These are phyloP conservation scores for Ganoderma leucocontextum DNA, from an alignment of 1,284 basidiomycete genomes.

Conservation along the genomic window DNA sequence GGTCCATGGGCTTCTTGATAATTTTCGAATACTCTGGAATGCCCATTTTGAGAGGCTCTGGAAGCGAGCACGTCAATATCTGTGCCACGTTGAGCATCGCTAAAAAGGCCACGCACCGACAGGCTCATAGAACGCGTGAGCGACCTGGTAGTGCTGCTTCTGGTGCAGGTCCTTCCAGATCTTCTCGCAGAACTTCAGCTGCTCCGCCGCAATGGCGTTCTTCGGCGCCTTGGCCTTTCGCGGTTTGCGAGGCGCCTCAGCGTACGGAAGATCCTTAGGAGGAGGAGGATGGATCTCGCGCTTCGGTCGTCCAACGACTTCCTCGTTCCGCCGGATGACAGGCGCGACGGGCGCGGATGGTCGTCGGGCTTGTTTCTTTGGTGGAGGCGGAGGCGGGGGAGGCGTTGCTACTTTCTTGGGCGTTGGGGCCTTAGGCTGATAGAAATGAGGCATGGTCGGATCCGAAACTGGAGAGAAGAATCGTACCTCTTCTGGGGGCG, in stretches of 20 bases:
- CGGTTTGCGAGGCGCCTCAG: slow-evolving; percentile 76
- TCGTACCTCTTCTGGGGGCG: slow-evolving; percentile 78
- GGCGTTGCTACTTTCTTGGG: slow-evolving; percentile 59
- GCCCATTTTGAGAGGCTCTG: slow-evolving; percentile 81
- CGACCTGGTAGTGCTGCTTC: slow-evolving; percentile 80
- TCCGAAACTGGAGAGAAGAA: neutral
- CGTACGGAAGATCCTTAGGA: slow-evolving; percentile 89
- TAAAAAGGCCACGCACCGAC: slow-evolving; percentile 71
- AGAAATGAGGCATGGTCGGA: neutral
- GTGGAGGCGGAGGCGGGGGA: slow-evolving; percentile 45
- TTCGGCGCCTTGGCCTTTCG: slow-evolving; percentile 69
- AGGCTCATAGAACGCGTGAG: slow-evolving; percentile 91
- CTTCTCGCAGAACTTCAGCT: slow-evolving; percentile 86
- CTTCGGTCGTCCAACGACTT: slow-evolving; percentile 82
- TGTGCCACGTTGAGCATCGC: neutral
- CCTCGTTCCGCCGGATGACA: slow-evolving; percentile 77
- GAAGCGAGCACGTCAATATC: neutral
- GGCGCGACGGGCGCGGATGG: slow-evolving; percentile 77
- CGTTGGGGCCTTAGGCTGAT: slow-evolving; percentile 57
- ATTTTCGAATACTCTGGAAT: slow-evolving; percentile 89
- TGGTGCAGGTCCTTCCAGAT: slow-evolving; percentile 82
- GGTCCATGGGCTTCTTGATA: slow-evolving; percentile 95
- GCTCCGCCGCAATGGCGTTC: slow-evolving; percentile 80
- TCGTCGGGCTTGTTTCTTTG: slow-evolving; percentile 68
- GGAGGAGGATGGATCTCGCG: slow-evolving; percentile 97